These are phyloP conservation scores for Orbilia blumenaviensis DNA, from an alignment of 2,329 filamentous ascomycete genomes.

Conservation along the genomic window DNA sequence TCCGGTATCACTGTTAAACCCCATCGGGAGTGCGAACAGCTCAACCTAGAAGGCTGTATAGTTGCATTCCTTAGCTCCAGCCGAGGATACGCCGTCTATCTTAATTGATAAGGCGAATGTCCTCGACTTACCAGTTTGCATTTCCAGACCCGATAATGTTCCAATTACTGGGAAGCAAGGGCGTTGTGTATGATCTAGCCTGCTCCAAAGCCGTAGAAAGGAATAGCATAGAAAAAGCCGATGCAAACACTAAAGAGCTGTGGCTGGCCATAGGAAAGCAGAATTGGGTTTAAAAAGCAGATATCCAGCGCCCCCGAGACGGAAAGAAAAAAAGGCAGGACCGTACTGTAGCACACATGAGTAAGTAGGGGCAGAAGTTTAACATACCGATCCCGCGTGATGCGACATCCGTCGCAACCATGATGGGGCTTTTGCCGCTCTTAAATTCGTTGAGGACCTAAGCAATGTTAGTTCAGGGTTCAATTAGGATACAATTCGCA, in stretches of 20 bases:
- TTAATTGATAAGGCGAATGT: conserved; percentile 50
- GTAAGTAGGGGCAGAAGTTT: conserved; percentile 67
- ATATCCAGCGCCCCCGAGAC: conserved; percentile 44
- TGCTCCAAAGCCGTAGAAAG: conserved; percentile 30
- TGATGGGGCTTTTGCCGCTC: conserved; percentile 83
- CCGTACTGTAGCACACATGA: conserved; percentile 53
- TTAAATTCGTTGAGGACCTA: conserved; percentile 86
- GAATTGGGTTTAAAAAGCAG: conserved; percentile 51
- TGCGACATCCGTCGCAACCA: conserved; percentile 94
- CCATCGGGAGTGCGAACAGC: conserved; percentile 41
- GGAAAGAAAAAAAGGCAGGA: conserved; percentile 48
- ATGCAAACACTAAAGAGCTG: conserved; percentile 30
- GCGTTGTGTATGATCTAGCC: conserved; percentile 24
- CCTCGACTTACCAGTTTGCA: conserved; percentile 53
- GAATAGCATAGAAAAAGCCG: conserved; percentile 36
- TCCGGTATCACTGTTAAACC: conserved; percentile 51
- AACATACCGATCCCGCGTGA: conserved; percentile 96
- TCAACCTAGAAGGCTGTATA: conserved; percentile 50
- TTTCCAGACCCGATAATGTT: conserved; percentile 48
- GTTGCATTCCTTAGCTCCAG: conserved; percentile 51
- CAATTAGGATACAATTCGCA: neutral
- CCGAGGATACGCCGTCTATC: conserved; percentile 54
- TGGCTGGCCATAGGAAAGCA: conserved; percentile 45
- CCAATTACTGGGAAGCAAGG: conserved; percentile 32
- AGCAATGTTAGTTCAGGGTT: neutral